Conservation (phyloP, 306 rosid genomes). For the Castanopsis chinensis region DNA sequence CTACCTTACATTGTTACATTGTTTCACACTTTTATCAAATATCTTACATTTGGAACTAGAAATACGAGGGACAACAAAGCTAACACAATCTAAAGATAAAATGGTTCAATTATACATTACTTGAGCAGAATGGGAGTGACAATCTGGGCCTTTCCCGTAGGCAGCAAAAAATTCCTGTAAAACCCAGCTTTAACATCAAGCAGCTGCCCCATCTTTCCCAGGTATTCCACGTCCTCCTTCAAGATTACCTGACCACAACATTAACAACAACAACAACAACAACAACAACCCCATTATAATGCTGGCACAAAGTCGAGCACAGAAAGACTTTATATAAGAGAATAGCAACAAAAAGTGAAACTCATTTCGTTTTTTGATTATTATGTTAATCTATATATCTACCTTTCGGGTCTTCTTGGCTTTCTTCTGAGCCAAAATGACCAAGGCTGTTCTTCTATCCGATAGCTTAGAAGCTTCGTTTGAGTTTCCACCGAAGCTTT, state of each 20-base stretch:
- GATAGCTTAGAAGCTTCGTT: constrained; percentile 38
- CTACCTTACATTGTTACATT: neutral
- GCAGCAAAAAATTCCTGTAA: constrained; percentile 75
- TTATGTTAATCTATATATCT: neutral
- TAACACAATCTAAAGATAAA: neutral
- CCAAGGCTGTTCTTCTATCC: constrained; percentile 25
- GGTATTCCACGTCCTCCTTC: constrained; percentile 68
- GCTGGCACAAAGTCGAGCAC: neutral
- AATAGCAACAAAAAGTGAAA: neutral
- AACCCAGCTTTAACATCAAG: constrained; percentile 75
- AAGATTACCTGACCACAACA: constrained; percentile 55
- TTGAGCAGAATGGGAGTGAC: constrained; percentile 74
- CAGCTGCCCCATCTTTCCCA: constrained; percentile 80
- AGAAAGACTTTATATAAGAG: neutral
- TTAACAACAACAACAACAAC: neutral
- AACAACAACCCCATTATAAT: neutral
- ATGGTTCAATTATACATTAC: constrained; percentile 47
- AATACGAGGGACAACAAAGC: neutral
- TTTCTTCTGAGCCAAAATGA: constrained; percentile 75
- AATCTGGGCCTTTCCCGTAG: constrained; percentile 77
- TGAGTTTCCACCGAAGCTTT: constrained; percentile 36
- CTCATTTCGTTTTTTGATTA: constrained; percentile 2
- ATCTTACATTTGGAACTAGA: neutral
- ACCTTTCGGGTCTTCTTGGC: constrained; percentile 80
- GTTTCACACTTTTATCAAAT: neutral